These are phyloP conservation scores for Trametes gibbosa DNA, from an alignment of 768 basidiomycete species.

Conservation along the genomic window DNA sequence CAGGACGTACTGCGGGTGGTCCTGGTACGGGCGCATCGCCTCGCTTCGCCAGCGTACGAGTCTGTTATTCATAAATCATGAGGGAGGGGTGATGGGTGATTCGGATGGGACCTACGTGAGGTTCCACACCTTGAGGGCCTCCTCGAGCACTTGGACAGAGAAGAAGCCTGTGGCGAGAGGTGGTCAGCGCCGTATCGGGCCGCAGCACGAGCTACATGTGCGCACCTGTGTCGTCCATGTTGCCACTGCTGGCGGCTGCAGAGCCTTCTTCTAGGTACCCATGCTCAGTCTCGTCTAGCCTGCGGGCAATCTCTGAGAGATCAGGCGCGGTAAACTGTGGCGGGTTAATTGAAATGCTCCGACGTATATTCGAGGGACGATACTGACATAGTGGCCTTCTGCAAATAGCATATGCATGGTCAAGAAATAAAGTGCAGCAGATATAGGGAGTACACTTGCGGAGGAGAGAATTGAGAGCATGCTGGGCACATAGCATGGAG, in stretches of 20 bases:
- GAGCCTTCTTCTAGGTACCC: constrained; percentile 51
- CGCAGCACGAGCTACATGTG: not conserved
- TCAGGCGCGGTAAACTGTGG: constrained; percentile 74
- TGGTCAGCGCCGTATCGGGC: not conserved
- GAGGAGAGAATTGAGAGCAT: constrained; percentile 77
- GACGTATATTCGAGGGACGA: constrained; percentile 5
- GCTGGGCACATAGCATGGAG: constrained; percentile 85
- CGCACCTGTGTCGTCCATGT: constrained; percentile 90
- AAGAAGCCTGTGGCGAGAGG: constrained; percentile 65
- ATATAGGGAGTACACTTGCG: constrained; percentile 45
- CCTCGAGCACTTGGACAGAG: constrained; percentile 85
- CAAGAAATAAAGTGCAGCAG: no score
- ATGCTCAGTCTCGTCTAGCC: constrained; percentile 64
- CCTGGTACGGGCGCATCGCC: constrained; percentile 73
- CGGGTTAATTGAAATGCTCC: constrained; percentile 8
- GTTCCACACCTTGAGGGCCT: constrained; percentile 82
- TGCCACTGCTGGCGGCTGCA: constrained; percentile 46
- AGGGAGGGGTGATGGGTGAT: not conserved
- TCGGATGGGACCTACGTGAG: constrained; percentile 50
- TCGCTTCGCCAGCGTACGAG: constrained; percentile 85
- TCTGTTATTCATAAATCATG: constrained; percentile 35
- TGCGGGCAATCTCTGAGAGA: constrained; percentile 70
- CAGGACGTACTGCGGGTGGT: constrained; percentile 67
- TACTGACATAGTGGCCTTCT: constrained; percentile 52
- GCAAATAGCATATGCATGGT: not conserved